Evolutionary conservation across 768 basidiomycete genomes (phyloP).

Genomic region (Agaricus sinodeliciosus): DNA sequence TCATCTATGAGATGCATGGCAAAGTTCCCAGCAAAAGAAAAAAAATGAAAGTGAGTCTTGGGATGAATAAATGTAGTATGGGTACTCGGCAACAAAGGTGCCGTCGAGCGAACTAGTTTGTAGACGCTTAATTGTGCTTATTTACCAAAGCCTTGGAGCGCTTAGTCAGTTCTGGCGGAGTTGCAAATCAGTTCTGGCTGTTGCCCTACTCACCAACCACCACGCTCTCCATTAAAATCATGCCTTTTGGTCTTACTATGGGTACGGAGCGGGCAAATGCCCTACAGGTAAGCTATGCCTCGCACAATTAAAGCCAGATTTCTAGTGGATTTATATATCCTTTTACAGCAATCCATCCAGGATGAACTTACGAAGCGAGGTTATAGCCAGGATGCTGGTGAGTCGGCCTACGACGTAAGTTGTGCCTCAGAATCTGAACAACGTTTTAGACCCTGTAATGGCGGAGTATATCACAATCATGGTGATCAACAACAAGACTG

Average conservation of each 20-base stretch:
- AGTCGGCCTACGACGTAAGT: conserved; percentile 18
- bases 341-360: conserved; percentile 62
- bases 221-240: conserved; percentile 27
- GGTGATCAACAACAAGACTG: conserved; percentile 88
- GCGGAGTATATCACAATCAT: conserved; percentile 94
- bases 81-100: background rate
- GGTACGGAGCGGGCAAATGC: conserved; percentile 69
- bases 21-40: background rate
- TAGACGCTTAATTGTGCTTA: background rate
- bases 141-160: background rate
- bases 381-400: conserved; percentile 72
- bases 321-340: conserved; percentile 13
- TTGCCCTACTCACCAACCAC: conserved; percentile 14
- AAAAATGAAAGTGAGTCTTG: background rate
- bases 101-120: background rate
- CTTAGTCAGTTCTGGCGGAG: conserved; percentile 11
- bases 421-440: conserved; percentile 12
- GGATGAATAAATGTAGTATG: background rate
- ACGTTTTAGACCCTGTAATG: conserved; percentile 71
- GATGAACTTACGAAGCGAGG: conserved; percentile 73
- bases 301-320: background rate
- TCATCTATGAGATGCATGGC: background rate
- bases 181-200: conserved; percentile 9
- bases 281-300: conserved; percentile 48
- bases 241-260: conserved; percentile 74